Evolutionary conservation across 2,329 filamentous ascomycete genomes (phyloP).

Genomic region (Chaetomium olivaceum): DNA sequence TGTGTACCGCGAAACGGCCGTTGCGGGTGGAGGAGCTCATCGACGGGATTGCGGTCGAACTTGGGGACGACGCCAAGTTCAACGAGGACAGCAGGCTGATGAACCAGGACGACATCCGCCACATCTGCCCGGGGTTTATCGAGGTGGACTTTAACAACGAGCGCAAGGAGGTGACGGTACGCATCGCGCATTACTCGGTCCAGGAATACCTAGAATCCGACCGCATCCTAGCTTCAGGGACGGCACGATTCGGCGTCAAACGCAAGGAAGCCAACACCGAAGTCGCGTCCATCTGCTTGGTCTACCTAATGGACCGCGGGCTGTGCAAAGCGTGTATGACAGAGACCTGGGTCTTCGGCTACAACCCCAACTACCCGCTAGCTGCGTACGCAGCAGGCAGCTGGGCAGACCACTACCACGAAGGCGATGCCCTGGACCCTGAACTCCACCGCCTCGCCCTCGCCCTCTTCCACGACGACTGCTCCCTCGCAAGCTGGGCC

Average conservation of each 20-base stretch:
- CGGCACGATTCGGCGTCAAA: constrained; percentile 14
- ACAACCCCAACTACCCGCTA: neutral
- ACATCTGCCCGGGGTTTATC: constrained; percentile 26
- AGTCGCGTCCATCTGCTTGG: constrained; percentile 23
- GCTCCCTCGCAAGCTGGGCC: neutral
- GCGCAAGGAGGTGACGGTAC: neutral
- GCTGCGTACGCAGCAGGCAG: neutral
- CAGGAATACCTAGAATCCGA: constrained; percentile 26
- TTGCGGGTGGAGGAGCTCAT: constrained; percentile 24
- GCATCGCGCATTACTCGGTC: constrained; percentile 27
- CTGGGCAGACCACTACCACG: constrained; percentile 6
- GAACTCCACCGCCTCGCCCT: neutral
- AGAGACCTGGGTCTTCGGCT: neutral
- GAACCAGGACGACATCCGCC: constrained; percentile 17
- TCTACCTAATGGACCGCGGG: constrained; percentile 19
- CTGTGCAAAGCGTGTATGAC: neutral
- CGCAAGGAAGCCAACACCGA: constrained; percentile 18
- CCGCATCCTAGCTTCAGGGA: constrained; percentile 6
- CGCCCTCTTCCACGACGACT: neutral
- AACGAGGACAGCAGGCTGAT: constrained; percentile 21
- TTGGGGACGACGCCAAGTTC: constrained; percentile 22
- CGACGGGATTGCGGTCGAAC: constrained; percentile 25
- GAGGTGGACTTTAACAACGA: constrained; percentile 1
- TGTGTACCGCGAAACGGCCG: constrained; percentile 22
- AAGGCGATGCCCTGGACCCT: neutral